Conservation (phyloP, 1,284 basidiomycete species). For the Apiotrichum porosum region DNA sequence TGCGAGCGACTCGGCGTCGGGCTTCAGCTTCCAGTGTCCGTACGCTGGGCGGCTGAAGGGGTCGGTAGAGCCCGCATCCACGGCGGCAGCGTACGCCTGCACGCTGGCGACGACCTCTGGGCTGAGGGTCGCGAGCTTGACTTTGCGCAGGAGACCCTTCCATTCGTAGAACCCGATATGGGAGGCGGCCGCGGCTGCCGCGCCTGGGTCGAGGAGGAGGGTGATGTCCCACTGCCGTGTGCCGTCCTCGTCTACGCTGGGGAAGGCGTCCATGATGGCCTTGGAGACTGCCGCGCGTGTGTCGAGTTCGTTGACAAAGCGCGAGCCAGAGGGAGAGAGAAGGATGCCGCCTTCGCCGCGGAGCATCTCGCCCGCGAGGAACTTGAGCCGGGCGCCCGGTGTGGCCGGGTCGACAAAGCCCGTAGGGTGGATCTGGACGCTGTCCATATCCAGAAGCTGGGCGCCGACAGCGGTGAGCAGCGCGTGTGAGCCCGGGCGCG, state of each 20-base stretch:
- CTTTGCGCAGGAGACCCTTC: slow-evolving; percentile 10
- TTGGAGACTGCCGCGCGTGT: neutral
- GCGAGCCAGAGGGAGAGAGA: neutral
- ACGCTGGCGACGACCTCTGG: neutral
- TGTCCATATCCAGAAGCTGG: slow-evolving; percentile 11
- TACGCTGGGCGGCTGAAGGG: neutral
- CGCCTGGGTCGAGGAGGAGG: slow-evolving; percentile 12
- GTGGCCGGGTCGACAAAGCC: slow-evolving; percentile 7
- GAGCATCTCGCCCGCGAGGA: slow-evolving; percentile 11
- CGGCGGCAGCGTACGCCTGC: slow-evolving; percentile 5
- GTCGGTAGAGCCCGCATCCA: neutral
- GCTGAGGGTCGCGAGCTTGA: slow-evolving; percentile 2
- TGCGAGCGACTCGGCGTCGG: slow-evolving; percentile 1
- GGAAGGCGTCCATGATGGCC: neutral
- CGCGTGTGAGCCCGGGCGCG: slow-evolving; percentile 1
- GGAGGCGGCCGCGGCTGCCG: slow-evolving; percentile 2
- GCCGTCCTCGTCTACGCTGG: neutral
- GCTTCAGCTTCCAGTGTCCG: slow-evolving; percentile 5
- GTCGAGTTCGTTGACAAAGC: slow-evolving; percentile 6
- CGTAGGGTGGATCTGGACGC: slow-evolving; percentile 13
- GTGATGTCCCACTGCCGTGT: slow-evolving; percentile 8
- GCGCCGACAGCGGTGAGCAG: slow-evolving; percentile 8
- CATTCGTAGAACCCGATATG: slow-evolving; percentile 15
- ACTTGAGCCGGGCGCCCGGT: slow-evolving; percentile 2
- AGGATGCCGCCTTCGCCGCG: slow-evolving; percentile 12